phyloP scores from a whole-genome alignment of 139 green algal genomes.

The Prasinococcaceae sp. region DNA sequence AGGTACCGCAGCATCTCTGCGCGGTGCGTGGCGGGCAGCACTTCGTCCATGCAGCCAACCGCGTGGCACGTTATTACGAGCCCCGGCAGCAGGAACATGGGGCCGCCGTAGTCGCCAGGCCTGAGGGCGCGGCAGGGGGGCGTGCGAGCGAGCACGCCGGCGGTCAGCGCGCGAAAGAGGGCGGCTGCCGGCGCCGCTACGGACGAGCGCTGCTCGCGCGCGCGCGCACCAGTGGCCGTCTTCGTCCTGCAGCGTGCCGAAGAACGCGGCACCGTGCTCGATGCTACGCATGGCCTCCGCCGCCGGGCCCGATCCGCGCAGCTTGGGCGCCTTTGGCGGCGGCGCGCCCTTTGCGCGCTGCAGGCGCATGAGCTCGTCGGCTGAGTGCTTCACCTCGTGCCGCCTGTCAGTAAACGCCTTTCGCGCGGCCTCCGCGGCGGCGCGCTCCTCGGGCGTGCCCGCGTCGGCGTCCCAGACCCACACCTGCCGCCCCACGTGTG shows the following conservation, averaged over 20 bases:
- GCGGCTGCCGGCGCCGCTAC: too few species aligned
- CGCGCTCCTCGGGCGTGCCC: constrained; percentile 46
- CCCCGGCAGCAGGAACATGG: constrained; percentile 97
- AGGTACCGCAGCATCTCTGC: constrained; percentile 83
- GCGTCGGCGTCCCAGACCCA: constrained; percentile 49
- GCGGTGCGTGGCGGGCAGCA: constrained; percentile 36
- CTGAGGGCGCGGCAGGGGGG: too few species aligned
- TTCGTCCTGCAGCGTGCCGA: constrained; percentile 62
- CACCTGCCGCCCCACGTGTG: constrained; percentile 47
- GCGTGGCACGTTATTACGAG: constrained; percentile 23
- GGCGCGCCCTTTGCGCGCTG: constrained; percentile 19
- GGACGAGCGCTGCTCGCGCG: too few species aligned
- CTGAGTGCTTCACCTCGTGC: constrained; percentile 50
- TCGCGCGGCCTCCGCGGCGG: constrained; percentile 41
- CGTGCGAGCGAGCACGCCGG: too few species aligned
- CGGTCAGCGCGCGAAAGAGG: too few species aligned
- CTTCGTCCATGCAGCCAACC: constrained; percentile 41
- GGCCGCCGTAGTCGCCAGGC: constrained; percentile 92
- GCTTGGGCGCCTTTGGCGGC: background rate
- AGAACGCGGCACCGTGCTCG: constrained; percentile 38
- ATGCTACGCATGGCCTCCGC: background rate
- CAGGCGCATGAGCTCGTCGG: constrained; percentile 72
- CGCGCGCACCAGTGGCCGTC: constrained; percentile 96
- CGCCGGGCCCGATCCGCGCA: background rate
- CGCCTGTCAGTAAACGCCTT: constrained; percentile 42